These are phyloP conservation scores for Monilinia fructigena DNA, from an alignment of 2,329 filamentous ascomycete genomes.

Conservation along the genomic window DNA sequence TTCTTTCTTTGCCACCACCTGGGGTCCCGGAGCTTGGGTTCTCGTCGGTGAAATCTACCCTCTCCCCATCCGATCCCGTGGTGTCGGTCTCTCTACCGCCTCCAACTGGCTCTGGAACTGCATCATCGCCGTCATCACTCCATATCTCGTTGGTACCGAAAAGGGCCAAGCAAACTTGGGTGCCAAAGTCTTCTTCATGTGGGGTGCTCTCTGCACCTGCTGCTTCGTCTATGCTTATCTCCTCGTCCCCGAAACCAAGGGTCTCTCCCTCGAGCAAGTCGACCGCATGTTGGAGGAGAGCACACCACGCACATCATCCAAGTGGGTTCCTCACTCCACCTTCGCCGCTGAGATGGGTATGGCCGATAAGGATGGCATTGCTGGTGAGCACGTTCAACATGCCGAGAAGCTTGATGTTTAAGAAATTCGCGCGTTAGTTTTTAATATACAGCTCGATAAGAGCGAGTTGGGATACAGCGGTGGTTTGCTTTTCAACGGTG, in stretches of 20 bases:
- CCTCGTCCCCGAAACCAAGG: constrained; percentile 71
- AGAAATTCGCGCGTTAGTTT: not conserved
- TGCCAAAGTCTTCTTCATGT: constrained; percentile 51
- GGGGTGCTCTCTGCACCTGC: constrained; percentile 57
- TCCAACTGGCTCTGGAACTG: constrained; percentile 91
- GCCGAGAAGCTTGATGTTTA: not conserved
- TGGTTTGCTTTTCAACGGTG: not conserved
- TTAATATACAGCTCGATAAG: not conserved
- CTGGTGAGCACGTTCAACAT: constrained; percentile 9
- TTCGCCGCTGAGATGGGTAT: constrained; percentile 33
- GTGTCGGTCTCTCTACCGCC: constrained; percentile 81
- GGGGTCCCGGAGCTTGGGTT: constrained; percentile 75
- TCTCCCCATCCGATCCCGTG: constrained; percentile 81
- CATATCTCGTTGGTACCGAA: constrained; percentile 64
- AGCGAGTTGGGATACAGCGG: not conserved
- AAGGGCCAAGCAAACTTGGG: constrained; percentile 46
- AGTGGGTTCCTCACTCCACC: constrained; percentile 38
- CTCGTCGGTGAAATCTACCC: constrained; percentile 91
- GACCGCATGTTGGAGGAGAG: constrained; percentile 60
- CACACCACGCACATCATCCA: constrained; percentile 42
- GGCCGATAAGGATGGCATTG: constrained; percentile 13
- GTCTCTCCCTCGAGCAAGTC: constrained; percentile 70
- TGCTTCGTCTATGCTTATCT: constrained; percentile 57
- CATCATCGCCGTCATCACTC: constrained; percentile 68
- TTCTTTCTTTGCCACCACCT: constrained; percentile 87